Evolutionary conservation across 352 stramenopile genomes (phyloP).

Genomic region (Pythium utonaiense): DNA sequence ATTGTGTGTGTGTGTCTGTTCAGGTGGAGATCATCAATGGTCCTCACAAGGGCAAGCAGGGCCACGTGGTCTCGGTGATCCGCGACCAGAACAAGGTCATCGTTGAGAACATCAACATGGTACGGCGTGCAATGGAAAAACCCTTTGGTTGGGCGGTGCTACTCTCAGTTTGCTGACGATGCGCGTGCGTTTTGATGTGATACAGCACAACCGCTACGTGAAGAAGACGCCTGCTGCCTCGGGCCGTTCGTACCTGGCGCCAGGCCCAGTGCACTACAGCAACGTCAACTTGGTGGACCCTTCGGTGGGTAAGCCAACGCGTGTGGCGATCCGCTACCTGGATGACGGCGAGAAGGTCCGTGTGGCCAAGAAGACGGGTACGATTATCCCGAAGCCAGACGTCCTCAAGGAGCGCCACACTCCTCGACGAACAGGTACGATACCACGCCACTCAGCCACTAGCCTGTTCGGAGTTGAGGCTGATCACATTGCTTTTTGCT

Average conservation of each 20-base stretch:
- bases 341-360: constrained; percentile 94
- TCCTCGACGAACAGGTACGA: constrained; percentile 68
- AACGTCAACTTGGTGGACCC: constrained; percentile 84
- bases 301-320: constrained; percentile 76
- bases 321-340: constrained; percentile 78
- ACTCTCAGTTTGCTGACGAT: too few species aligned
- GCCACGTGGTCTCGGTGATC: constrained; percentile 66
- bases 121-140: constrained; percentile 7
- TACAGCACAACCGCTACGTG: constrained; percentile 73
- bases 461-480: too few species aligned
- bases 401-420: constrained; percentile 86
- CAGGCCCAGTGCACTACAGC: constrained; percentile 84
- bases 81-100: constrained; percentile 77
- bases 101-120: constrained; percentile 88
- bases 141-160: too few species aligned
- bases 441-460: too few species aligned
- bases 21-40: constrained; percentile 82
- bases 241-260: constrained; percentile 75
- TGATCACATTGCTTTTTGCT: background rate
- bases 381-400: constrained; percentile 94
- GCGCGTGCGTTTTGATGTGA: background rate
- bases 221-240: constrained; percentile 67
- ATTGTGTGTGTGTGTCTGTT: background rate
- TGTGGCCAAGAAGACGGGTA: constrained; percentile 93
- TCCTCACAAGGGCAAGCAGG: constrained; percentile 81